Evolutionary conservation across 208 protist genomes (phyloP).

Genomic region (Herpetomonas muscarum): DNA sequence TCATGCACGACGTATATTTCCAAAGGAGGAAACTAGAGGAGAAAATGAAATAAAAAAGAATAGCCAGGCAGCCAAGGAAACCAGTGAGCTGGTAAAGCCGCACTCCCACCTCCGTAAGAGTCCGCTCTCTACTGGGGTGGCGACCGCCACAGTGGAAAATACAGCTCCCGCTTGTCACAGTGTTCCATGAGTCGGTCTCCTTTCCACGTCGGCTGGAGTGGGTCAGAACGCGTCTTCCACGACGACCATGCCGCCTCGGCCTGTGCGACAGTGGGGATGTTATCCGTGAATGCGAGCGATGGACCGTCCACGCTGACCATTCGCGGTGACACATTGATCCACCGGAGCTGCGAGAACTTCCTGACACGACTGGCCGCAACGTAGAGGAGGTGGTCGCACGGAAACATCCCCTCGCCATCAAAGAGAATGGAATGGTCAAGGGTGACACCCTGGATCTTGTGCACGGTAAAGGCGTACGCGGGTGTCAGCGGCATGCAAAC

Average conservation of each 20-base stretch:
- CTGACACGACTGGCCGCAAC: slow-evolving; percentile 81
- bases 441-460: slow-evolving; percentile 87
- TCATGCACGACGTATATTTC: too few species aligned
- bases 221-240: slow-evolving; percentile 13
- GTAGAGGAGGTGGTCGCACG: slow-evolving; percentile 86
- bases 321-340: slow-evolving; percentile 60
- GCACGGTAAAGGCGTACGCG: slow-evolving; percentile 89
- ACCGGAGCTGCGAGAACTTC: slow-evolving; percentile 61
- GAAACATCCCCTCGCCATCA: slow-evolving; percentile 68
- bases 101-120: not conserved
- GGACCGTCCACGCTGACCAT: slow-evolving; percentile 72
- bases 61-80: not conserved
- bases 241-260: slow-evolving; percentile 21
- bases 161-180: not conserved
- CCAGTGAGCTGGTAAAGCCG: too few species aligned
- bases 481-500: slow-evolving; percentile 72
- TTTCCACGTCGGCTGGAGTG: not conserved
- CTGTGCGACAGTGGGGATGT: slow-evolving; percentile 19
- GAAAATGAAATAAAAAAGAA: too few species aligned
- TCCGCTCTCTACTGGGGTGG: not conserved
- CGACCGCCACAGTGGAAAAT: not conserved
- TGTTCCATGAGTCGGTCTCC: not conserved
- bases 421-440: slow-evolving; percentile 68
- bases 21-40: too few species aligned
- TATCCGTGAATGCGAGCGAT: slow-evolving; percentile 49